A percentile compares a stretch with the other conserved stretches of the same genome.
These are phyloP conservation scores for Eutypella sp. DNA, from an alignment of 2,329 filamentous ascomycete species.

Conservation along the genomic window DNA sequence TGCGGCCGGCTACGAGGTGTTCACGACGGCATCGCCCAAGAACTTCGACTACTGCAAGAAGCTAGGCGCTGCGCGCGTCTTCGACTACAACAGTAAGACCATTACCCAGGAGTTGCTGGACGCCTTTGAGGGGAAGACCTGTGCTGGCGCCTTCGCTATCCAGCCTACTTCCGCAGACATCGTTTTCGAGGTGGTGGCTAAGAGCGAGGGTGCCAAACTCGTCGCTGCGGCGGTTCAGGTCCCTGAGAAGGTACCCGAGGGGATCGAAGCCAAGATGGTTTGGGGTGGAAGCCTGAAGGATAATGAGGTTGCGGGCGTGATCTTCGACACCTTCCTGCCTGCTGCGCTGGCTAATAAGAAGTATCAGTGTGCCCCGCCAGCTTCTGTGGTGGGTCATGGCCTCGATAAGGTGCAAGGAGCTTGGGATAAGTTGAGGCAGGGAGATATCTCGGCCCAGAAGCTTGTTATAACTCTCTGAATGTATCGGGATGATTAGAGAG, in stretches of 20 bases:
- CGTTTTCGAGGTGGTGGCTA: slow-evolving; percentile 15
- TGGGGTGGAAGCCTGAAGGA: slow-evolving; percentile 14
- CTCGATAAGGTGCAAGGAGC: slow-evolving; percentile 26
- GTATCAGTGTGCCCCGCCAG: slow-evolving; percentile 20
- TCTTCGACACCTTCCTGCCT: slow-evolving; percentile 22
- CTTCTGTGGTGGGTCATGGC: slow-evolving; percentile 23
- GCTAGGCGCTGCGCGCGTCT: slow-evolving; percentile 36
- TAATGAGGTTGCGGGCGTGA: slow-evolving; percentile 16
- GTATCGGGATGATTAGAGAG: too few relatives aligned
- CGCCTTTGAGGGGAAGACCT: slow-evolving; percentile 13
- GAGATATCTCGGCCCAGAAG: slow-evolving; percentile 33
- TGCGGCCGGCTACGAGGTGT: slow-evolving; percentile 39
- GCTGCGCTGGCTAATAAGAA: slow-evolving; percentile 18
- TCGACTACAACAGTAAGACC: slow-evolving; percentile 34
- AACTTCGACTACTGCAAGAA: slow-evolving; percentile 35
- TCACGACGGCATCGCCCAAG: slow-evolving; percentile 32
- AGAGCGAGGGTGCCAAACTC: slow-evolving; percentile 10
- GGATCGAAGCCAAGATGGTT: slow-evolving; percentile 15
- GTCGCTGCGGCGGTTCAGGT: slow-evolving; percentile 15
- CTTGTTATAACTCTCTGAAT: slow-evolving; percentile 27
- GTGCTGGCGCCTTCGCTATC: slow-evolving; percentile 17
- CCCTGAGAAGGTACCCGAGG: slow-evolving; percentile 3
- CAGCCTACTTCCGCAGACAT: slow-evolving; percentile 7
- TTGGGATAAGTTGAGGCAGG: slow-evolving; percentile 12
- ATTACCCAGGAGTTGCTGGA: slow-evolving; percentile 24